These are phyloP conservation scores for Poterioochromonas sp. DNA, from an alignment of 352 stramenopile species.

Conservation along the genomic window DNA sequence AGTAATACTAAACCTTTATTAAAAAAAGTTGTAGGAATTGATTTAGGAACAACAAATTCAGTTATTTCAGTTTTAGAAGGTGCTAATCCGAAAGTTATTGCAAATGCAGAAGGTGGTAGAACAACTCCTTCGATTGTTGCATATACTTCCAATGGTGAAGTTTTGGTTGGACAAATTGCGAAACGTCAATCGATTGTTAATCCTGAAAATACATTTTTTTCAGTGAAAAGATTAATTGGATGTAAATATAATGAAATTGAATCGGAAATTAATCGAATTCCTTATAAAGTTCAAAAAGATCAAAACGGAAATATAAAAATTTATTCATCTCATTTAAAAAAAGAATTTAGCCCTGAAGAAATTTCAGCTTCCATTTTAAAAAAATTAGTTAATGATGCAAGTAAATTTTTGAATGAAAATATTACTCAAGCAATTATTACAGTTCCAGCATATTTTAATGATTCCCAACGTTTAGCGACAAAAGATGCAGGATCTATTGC, in stretches of 20 bases:
- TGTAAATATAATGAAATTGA: constrained; percentile 79
- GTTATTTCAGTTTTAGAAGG: constrained; percentile 59
- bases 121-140: constrained; percentile 90
- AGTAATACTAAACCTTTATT: no score
- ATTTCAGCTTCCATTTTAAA: constrained; percentile 56
- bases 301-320: constrained; percentile 9
- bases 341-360: constrained; percentile 51
- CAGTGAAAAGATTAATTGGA: constrained; percentile 92
- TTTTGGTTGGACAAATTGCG: constrained; percentile 86
- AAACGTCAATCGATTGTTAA: constrained; percentile 91
- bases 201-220: constrained; percentile 92
- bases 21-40: no score
- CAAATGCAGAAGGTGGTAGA: constrained; percentile 79
- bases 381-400: constrained; percentile 48
- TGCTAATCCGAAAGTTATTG: constrained; percentile 83
- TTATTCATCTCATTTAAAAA: constrained; percentile 29
- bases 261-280: constrained; percentile 77
- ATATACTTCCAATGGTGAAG: constrained; percentile 77
- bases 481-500: constrained; percentile 48
- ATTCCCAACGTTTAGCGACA: constrained; percentile 50
- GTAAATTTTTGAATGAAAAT: constrained; percentile 41
- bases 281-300: not conserved
- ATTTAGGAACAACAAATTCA: constrained; percentile 67
- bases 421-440: constrained; percentile 59
- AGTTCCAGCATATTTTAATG: constrained; percentile 63